Conservation (phyloP, 1,284 basidiomycete genomes). For the Tilletia caries region DNA sequence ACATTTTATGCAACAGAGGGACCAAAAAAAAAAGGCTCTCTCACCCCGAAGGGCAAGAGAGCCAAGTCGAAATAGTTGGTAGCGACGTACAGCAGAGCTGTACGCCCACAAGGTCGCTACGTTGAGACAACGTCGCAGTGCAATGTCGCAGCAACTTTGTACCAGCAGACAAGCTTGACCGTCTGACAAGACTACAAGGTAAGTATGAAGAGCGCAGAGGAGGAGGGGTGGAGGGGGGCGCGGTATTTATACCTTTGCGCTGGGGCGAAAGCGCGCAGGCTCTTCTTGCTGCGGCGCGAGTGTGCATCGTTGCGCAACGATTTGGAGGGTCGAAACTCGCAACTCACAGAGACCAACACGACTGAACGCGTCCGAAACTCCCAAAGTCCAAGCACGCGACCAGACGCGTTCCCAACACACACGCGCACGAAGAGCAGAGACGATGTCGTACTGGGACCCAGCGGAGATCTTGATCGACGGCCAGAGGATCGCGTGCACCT, state of each 20-base stretch:
- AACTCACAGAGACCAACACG: too few species aligned
- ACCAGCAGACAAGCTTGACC: constrained; percentile 2
- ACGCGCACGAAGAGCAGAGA: too few species aligned
- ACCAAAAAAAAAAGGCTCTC: constrained; percentile 1
- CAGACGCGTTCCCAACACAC: not conserved
- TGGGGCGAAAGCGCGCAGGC: not conserved
- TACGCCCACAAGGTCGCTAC: not conserved
- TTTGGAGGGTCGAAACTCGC: not conserved
- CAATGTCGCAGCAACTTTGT: not conserved
- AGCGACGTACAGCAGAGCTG: constrained; percentile 7
- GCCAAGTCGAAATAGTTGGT: not conserved
- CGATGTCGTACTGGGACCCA: constrained; percentile 41
- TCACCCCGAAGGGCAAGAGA: not conserved
- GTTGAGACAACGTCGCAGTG: constrained; percentile 10
- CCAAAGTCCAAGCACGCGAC: not conserved
- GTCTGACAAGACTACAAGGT: constrained; percentile 10
- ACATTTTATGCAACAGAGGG: not conserved
- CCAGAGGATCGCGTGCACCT: constrained; percentile 43
- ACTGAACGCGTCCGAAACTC: too few species aligned
- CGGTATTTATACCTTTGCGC: not conserved
- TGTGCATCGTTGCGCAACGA: constrained; percentile 10
- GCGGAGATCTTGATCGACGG: constrained; percentile 45
- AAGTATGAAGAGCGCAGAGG: not conserved
- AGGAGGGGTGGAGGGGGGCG: constrained; percentile 1
- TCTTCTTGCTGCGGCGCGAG: too few species aligned